phyloP scores from a whole-genome alignment of 2,329 filamentous ascomycete species.

The Pseudogymnoascus sp. region DNA sequence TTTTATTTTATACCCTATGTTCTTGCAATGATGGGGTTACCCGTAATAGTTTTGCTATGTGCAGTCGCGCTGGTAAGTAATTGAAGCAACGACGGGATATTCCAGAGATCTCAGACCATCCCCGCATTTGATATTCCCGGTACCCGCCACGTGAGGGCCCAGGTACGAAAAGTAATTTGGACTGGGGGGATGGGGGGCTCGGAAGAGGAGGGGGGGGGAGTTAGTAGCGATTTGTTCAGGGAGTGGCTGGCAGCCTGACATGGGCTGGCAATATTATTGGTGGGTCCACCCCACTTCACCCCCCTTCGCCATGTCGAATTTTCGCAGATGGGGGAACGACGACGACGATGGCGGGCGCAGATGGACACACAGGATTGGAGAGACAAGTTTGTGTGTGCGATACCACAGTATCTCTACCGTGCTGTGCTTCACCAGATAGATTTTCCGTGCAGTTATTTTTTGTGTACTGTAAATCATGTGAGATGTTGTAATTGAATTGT shows the following conservation, averaged over 20 bases:
- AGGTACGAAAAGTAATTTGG: background rate
- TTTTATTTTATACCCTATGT: background rate
- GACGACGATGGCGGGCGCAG: background rate
- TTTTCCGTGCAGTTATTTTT: background rate
- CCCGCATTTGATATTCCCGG: background rate
- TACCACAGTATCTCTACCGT: background rate
- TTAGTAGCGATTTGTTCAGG: background rate
- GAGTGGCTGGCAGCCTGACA: background rate
- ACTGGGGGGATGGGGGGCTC: background rate
- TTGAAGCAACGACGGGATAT: background rate
- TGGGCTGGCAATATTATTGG: background rate
- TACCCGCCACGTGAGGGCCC: background rate
- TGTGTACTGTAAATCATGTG: background rate
- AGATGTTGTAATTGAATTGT: background rate
- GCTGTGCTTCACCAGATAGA: background rate
- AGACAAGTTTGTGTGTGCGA: background rate
- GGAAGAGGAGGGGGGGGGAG: background rate
- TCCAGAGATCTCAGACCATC: background rate
- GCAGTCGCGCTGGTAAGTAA: background rate
- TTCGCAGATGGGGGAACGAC: background rate
- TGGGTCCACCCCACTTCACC: background rate
- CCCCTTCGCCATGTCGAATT: background rate
- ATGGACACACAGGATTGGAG: background rate
- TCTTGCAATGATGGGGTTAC: background rate
- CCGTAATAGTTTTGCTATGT: background rate